Evolutionary conservation across 2,329 filamentous ascomycete species (phyloP).

Genomic region (Fusarium sp.): DNA sequence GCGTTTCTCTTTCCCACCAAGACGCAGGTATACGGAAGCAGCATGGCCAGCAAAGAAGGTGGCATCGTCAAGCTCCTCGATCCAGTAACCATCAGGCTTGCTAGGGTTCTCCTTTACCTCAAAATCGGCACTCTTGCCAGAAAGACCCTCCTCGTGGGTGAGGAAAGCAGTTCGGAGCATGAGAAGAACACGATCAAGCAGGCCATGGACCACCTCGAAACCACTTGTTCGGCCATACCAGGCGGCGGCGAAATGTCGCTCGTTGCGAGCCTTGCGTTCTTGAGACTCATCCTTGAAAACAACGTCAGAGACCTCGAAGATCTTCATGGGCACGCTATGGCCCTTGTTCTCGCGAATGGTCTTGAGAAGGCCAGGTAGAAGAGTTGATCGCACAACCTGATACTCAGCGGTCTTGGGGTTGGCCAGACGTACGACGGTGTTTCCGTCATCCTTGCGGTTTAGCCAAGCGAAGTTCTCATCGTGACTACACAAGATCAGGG

Average conservation of each 20-base stretch:
- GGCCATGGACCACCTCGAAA: constrained; percentile 94
- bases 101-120: constrained; percentile 62
- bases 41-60: constrained; percentile 94
- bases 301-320: constrained; percentile 91
- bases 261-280: constrained; percentile 90
- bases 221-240: constrained; percentile 95
- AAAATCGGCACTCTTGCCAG: constrained; percentile 60
- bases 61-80: constrained; percentile 88
- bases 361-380: constrained; percentile 89
- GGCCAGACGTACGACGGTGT: constrained; percentile 82
- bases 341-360: constrained; percentile 94
- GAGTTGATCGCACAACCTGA: constrained; percentile 87
- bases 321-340: constrained; percentile 86
- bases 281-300: constrained; percentile 85
- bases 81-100: constrained; percentile 84
- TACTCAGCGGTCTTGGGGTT: constrained; percentile 96
- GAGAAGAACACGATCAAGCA: constrained; percentile 88
- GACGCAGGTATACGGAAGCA: constrained; percentile 81
- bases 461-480: constrained; percentile 98
- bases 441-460: constrained; percentile 87
- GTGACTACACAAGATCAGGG: constrained; percentile 94
- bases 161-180: constrained; percentile 90
- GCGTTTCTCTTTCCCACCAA: constrained; percentile 75
- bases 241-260: constrained; percentile 94
- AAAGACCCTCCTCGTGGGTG: constrained; percentile 75